A percentile compares a stretch with the other conserved stretches of the same genome.
Evolutionary conservation across 2,329 filamentous ascomycete species (phyloP).

Genomic region (Fusarium penzigii): DNA sequence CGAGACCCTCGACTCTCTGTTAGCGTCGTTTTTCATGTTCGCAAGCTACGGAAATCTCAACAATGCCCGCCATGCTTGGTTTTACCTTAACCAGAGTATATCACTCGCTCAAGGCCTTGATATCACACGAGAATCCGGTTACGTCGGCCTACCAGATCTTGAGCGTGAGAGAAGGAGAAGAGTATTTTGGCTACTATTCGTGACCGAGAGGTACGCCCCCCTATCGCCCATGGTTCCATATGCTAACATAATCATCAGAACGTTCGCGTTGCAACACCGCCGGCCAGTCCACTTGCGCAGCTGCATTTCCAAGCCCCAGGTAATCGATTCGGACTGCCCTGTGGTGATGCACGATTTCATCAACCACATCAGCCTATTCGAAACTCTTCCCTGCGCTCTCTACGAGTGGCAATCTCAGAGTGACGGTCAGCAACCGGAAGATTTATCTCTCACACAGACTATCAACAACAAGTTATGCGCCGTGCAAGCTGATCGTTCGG

Average conservation of each 20-base stretch:
- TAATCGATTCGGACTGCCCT: slow-evolving; percentile 34
- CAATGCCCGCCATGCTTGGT: slow-evolving; percentile 31
- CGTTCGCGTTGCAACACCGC: slow-evolving; percentile 34
- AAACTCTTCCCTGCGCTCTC: slow-evolving; percentile 28
- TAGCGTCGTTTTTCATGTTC: slow-evolving; percentile 34
- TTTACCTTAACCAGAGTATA: slow-evolving; percentile 36
- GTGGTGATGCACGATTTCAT: slow-evolving; percentile 37
- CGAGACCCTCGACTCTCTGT: slow-evolving; percentile 28
- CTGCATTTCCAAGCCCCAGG: slow-evolving; percentile 32
- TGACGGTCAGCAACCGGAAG: slow-evolving; percentile 19
- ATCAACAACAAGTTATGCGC: slow-evolving; percentile 31
- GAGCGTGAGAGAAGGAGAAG: slow-evolving; percentile 32
- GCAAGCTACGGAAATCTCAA: slow-evolving; percentile 33
- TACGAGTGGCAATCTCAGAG: slow-evolving; percentile 33
- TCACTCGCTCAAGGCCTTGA: slow-evolving; percentile 30
- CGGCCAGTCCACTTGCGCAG: slow-evolving; percentile 32
- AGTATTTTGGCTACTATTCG: slow-evolving; percentile 38
- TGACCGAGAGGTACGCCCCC: slow-evolving; percentile 29
- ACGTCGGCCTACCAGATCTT: slow-evolving; percentile 16
- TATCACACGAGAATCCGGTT: slow-evolving; percentile 29
- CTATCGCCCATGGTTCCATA: neutral
- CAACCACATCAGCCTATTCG: slow-evolving; percentile 35
- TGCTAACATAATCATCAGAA: slow-evolving; percentile 16
- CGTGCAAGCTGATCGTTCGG: slow-evolving; percentile 28
- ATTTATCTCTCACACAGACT: slow-evolving; percentile 23